Evolutionary conservation across 495 filamentous ascomycete species (phyloP).

Genomic region (Annulohypoxylon maeteangense): DNA sequence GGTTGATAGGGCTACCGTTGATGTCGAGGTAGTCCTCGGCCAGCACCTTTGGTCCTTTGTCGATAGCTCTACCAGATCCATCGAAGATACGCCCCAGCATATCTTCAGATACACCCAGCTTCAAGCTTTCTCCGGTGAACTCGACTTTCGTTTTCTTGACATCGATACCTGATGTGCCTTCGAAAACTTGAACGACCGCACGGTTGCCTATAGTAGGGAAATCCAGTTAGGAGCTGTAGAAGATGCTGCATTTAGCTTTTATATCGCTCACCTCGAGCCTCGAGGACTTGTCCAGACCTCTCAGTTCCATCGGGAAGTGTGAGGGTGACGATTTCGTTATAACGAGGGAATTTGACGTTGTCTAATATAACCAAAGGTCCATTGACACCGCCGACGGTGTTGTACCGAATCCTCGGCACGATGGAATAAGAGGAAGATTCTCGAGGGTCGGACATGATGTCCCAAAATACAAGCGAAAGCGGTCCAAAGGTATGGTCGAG

Average conservation of each 20-base stretch:
- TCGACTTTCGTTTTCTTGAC: conserved; percentile 99
- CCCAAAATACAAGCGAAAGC: conserved; percentile 20
- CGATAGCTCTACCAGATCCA: conserved; percentile 95
- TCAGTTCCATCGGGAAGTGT: conserved; percentile 95
- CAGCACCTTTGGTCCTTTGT: conserved; percentile 98
- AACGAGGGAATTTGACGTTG: conserved; percentile 97
- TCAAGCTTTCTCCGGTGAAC: conserved; percentile 95
- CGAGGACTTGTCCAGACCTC: conserved; percentile 93
- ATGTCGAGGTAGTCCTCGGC: conserved; percentile 99
- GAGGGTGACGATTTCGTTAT: conserved; percentile 97
- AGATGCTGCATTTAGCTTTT: neutral
- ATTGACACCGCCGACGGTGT: conserved; percentile 98
- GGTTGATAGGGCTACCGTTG: conserved; percentile 99
- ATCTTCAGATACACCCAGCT: conserved; percentile 98
- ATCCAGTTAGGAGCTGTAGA: conserved; percentile 35
- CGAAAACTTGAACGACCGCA: conserved; percentile 97
- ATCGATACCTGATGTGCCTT: conserved; percentile 96
- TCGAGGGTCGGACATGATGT: conserved; percentile 77
- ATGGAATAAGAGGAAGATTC: conserved; percentile 77
- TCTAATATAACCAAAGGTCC: conserved; percentile 97
- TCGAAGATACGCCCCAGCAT: conserved; percentile 99
- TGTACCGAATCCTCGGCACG: conserved; percentile 91
- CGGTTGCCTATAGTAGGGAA: conserved; percentile 71
- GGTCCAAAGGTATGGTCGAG: conserved; percentile 20
- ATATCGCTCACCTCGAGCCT: conserved; percentile 80